Evolutionary conservation across 768 basidiomycete species (phyloP), one percentile per base, ranked within the genome.

Genomic region (Steccherinum ochraceum): DNA sequence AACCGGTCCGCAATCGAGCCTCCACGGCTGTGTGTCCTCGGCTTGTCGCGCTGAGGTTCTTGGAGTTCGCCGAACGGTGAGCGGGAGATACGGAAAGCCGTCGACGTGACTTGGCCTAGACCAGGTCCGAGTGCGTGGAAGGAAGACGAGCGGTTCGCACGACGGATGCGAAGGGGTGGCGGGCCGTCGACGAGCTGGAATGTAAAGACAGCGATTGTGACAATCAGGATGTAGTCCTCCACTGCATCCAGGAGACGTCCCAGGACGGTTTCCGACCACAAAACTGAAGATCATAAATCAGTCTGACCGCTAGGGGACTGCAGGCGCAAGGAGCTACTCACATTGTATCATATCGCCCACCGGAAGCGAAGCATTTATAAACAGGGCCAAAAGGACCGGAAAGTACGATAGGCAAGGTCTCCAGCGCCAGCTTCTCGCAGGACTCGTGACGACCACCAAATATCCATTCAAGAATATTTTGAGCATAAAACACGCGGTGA

Each of bases 171-270:
- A 1, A 49, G n/a, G 2, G 57, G 48, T 40, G 49, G 44, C 16
- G 54, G 58, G 10, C 45, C 49, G n/a, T 57, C 49, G 42, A 64
- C 53, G 27, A 51, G 58, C 26, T 57, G 47, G 49, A 64, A 64
- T n/a, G 41, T 19, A 7, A 7, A 18, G 58, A 77, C 69, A n/a
- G 74, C 66, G 26, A 65, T 58, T 46, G 84, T 68, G 53, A 85
- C 64, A 50, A 84, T 70, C 41, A 84, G 65, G 40, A 81, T 72
- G 59, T 82, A 90, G 20, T 82, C 57, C 58, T 85, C 82, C 26
- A 81, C 64, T 12, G 80, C 82, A 56, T 81, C 69, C 46, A 80
- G 63, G 57, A 89, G 78, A 43, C 83, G 80, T n/a, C 87, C 88
- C 1, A 85, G 67, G 10, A 73, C 71, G 4, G 78, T 78, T 66